These are phyloP conservation scores for Kregervanrija delftensis DNA, from an alignment of 805 yeast genomes.

Conservation along the genomic window DNA sequence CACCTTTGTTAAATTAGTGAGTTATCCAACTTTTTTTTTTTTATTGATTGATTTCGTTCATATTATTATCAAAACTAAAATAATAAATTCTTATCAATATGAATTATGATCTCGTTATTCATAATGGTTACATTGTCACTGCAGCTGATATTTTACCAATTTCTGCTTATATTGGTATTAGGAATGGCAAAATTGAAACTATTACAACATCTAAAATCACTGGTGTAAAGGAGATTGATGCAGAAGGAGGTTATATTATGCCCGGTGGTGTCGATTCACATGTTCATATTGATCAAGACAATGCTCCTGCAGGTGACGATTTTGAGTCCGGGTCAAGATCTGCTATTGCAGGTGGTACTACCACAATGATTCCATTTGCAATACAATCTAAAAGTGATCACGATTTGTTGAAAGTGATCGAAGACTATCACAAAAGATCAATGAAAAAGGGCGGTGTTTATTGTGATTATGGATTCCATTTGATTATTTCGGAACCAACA, in stretches of 20 bases:
- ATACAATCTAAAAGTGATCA: conserved; percentile 28
- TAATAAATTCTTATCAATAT: no score
- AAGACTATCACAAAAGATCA: conserved; percentile 14
- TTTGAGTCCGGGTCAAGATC: conserved; percentile 36
- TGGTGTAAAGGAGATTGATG: conserved; percentile 31
- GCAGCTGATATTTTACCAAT: no score
- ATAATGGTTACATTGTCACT: no score
- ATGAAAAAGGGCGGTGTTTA: conserved; percentile 9
- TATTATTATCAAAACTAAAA: conserved; percentile 25
- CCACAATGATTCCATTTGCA: conserved; percentile 39
- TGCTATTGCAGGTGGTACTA: conserved; percentile 43
- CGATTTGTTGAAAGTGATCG: conserved; percentile 22
- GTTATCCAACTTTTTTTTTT: conserved; percentile 5
- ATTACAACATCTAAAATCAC: conserved; percentile 23
- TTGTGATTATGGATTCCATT: conserved; percentile 21
- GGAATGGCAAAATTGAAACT: conserved; percentile 8
- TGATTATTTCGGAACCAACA: conserved; percentile 10
- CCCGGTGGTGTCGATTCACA: conserved; percentile 46
- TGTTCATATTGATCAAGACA: conserved; percentile 56
- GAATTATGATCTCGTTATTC: no score
- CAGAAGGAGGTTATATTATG: conserved; percentile 37
- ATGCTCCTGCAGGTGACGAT: conserved; percentile 47
- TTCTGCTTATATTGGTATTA: no score
- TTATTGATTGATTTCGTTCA: conserved; percentile 29
- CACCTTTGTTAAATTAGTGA: no score